Percentiles rank a stretch among this genome's conserved stretches.
These are phyloP conservation scores for Phytophthora meadii DNA, from an alignment of 352 stramenopile genomes.

Conservation along the genomic window DNA sequence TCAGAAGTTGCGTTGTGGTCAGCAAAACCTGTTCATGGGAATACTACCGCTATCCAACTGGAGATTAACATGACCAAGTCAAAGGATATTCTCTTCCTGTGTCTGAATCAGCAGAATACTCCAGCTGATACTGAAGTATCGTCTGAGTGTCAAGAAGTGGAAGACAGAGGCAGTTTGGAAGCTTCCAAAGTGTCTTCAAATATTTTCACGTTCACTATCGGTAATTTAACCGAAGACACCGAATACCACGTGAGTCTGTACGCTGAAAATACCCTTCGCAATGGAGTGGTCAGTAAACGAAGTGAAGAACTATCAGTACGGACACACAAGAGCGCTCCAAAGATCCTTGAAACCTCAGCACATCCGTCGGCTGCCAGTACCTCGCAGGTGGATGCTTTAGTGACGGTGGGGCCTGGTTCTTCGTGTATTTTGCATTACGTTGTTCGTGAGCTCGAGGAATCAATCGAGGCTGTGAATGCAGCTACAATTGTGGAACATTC, in stretches of 20 bases:
- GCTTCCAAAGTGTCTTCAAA: constrained; percentile 18
- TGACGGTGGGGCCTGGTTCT: constrained; percentile 32
- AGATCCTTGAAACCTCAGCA: constrained; percentile 23
- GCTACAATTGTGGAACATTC: constrained; percentile 31
- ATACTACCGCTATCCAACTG: constrained; percentile 47
- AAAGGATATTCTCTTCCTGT: constrained; percentile 61
- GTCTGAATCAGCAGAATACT: constrained; percentile 19
- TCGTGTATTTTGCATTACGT: constrained; percentile 60
- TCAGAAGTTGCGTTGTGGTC: constrained; percentile 52
- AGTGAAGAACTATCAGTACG: constrained; percentile 26
- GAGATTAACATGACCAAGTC: constrained; percentile 64
- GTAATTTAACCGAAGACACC: constrained; percentile 64
- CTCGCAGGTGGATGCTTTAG: constrained; percentile 35
- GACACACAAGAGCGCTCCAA: constrained; percentile 57
- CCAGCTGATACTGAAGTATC: not conserved
- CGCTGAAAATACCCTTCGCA: constrained; percentile 61
- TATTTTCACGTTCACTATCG: constrained; percentile 48
- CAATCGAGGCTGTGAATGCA: constrained; percentile 11
- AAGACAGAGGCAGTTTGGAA: constrained; percentile 36
- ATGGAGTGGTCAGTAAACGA: constrained; percentile 56
- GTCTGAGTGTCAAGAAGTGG: constrained; percentile 42
- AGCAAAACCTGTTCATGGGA: constrained; percentile 43
- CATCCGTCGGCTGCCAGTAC: constrained; percentile 42
- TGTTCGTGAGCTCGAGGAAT: constrained; percentile 22
- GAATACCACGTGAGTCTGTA: constrained; percentile 56